Base-by-base conservation (phyloP, 345 rosid genomes). In the sweet orange (Citrus sinensis) region DNA sequence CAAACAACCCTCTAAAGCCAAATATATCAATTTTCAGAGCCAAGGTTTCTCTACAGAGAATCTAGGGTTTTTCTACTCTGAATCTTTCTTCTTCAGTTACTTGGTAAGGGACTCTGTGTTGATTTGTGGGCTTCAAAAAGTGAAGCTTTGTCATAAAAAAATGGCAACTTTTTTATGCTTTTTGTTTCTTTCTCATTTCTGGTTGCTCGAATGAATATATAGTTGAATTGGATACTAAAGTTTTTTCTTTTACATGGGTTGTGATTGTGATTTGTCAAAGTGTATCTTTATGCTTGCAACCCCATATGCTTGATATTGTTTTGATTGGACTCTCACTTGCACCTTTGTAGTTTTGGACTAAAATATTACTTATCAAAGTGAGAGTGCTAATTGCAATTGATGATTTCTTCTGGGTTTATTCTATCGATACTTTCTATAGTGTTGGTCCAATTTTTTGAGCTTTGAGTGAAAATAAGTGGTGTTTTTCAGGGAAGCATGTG, bases 11-110 rank as follows among this genome's bases (percentile, higher is more conserved):
- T 34, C 46, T 65, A 1, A 40, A 24, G 54, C 71, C 55, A 68
- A 68, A 24, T 6, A 11, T 68, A 54, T 68, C 32, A 68, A 68
- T n/a, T 40, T 65, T 40, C 42, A 68, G 71, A 67, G 20, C 34
- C 71, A 5, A 40, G 11, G 71, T 40, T 24, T 67, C 55, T 13
- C 54, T 40, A 2, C 14, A 71, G 75, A 71, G 78, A 82, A 70
- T 78, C 86, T 84, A 80, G 86, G 89, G 86, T 84, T 84, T 86
- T 25, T 51, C 24, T 69, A 17, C 81, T 69, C 83, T 84, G 76
- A 82, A 80, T 80, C 86, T 84, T 78, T 67, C 81, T 72, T 80
- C 82, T 67, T 63, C 76, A 39, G 74, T 39, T 82, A 59, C 70
- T 79, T n/a, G 81, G 89, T 86, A 84, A 59, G 85, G 30, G 34